These are phyloP conservation scores for Wickerhamomyces hampshirensis DNA, from an alignment of 805 yeast genomes.

Conservation along the genomic window DNA sequence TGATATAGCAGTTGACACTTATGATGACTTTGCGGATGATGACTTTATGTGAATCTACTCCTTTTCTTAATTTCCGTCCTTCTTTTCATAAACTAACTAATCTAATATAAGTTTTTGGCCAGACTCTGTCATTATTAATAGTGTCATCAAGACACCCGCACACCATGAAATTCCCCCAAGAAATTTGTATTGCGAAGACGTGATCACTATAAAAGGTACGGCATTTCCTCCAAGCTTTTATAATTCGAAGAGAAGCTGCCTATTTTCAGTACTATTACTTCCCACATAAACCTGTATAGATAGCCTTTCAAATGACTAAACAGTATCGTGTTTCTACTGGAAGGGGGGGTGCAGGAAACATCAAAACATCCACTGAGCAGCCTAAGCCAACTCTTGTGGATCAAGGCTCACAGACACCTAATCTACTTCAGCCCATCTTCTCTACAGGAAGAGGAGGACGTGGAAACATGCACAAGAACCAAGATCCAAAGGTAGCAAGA, in stretches of 20 bases:
- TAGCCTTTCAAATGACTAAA: slow-evolving; percentile 11
- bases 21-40: slow-evolving; percentile 66
- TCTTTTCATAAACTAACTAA: neutral
- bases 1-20: slow-evolving; percentile 48
- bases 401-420: slow-evolving; percentile 60
- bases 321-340: slow-evolving; percentile 58
- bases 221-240: neutral
- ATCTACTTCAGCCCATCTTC: slow-evolving; percentile 47
- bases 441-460: slow-evolving; percentile 79
- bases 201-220: neutral
- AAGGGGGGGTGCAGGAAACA: slow-evolving; percentile 77
- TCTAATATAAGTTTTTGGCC: neutral
- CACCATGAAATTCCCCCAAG: neutral
- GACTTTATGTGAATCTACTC: slow-evolving; percentile 59
- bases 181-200: neutral
- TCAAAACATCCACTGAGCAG: slow-evolving; percentile 36
- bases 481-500: slow-evolving; percentile 53
- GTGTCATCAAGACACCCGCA: neutral
- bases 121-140: neutral
- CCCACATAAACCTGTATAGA: too few species aligned
- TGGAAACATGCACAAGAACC: slow-evolving; percentile 67
- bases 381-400: slow-evolving; percentile 54
- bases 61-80: neutral
- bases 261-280: too few species aligned
- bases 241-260: too few species aligned